Percentiles rank a stretch among this genome's conserved stretches.
Conservation (phyloP, 2,329 filamentous ascomycete genomes). For the Calonectria pseudoreteaudii region DNA sequence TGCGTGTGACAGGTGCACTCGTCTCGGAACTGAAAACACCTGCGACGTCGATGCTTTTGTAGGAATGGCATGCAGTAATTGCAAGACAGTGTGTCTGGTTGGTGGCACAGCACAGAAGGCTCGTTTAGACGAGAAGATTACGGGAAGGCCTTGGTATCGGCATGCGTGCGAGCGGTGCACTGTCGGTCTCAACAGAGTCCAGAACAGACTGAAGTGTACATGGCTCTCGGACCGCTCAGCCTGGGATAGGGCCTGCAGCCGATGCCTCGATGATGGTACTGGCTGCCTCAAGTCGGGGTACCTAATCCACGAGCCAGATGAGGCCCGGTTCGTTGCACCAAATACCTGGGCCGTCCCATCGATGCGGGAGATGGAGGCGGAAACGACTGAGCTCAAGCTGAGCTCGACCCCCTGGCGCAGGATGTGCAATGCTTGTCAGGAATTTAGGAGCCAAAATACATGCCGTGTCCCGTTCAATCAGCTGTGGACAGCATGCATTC, state of each 20-base stretch:
- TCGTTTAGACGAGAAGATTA: background rate
- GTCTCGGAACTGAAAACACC: background rate
- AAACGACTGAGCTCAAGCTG: conserved; percentile 14
- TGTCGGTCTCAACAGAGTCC: background rate
- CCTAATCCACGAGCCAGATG: background rate
- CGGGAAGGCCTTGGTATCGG: conserved; percentile 27
- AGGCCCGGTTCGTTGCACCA: background rate
- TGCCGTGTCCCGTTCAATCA: conserved; percentile 23
- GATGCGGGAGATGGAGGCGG: background rate
- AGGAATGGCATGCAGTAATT: conserved; percentile 29
- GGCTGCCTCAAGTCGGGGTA: conserved; percentile 20
- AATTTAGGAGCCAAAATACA: background rate
- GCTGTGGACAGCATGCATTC: conserved; percentile 24
- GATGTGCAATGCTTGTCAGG: conserved; percentile 23
- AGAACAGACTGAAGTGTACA: background rate
- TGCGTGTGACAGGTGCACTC: conserved; percentile 16
- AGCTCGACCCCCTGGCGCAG: conserved; percentile 18
- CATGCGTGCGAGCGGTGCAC: conserved; percentile 34
- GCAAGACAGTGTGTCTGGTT: background rate
- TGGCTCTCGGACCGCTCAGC: conserved; percentile 29
- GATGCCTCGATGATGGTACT: conserved; percentile 14
- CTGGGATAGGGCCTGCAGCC: conserved; percentile 20
- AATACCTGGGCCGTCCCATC: background rate
- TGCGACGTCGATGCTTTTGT: conserved; percentile 34
- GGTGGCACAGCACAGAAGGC: background rate